Base-by-base conservation (phyloP, 768 basidiomycete genomes). In the Tricholoma flavovirens region DNA sequence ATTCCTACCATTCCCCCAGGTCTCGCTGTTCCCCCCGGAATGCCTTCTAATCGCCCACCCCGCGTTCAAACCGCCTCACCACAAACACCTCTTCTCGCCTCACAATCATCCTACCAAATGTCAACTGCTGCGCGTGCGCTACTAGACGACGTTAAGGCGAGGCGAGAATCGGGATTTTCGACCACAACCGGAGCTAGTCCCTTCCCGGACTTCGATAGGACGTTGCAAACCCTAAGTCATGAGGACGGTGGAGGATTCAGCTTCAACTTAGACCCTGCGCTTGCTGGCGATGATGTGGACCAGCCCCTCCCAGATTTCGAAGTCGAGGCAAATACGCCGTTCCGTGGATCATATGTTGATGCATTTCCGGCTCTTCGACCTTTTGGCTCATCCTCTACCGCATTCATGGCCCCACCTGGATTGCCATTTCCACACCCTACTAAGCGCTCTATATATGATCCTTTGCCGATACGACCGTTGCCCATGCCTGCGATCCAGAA, bases 171-270 rank as follows among this genome's bases (percentile, higher is more conserved):
- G 7, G 73, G 74, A 2, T 67, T 76, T 19, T 64, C 76, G 12
- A 58, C 69, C 10, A 64, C 75, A 7, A 67, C 73, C 38, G 69
- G 71, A 46, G 70, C 74, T 32, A 90, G 78, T 67, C 83, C 90
- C 10, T 95, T 95, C 79, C 93, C 93, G 9, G 93, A 95, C 60
- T 84, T 95, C 60, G 92, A 93, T 67, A 83, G 89, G 29, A 92
- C 89, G 17, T 74, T 94, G 45, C 83, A 88, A 65, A 84, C 81
- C 49, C 75, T 93, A 42, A 83, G 81, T 51, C 80, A 78, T 7
- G 83, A 77, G 42, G 87, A 87, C 60, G 80, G 72, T 29, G 81
- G 82, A 30, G 83, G 87, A 8, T 94, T 94, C 73, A 91, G 86
- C 67, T 94, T 95, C 73, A 93, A 86, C 69, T 73, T 93, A 43